Evolutionary conservation across 176 grass and related monocot species (phyloP).

Genomic region (Hordeum vulgare): MorexV3_pseudomolecules_assembly NC_058521.1:490789876-490790375

Average conservation of each 20-base stretch:
- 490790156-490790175: neutral
- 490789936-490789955: neutral
- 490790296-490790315: neutral
- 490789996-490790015: neutral
- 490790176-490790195: neutral
- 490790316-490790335: conserved; percentile 17
- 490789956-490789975: neutral
- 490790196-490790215: conserved; percentile 4
- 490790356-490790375: neutral
- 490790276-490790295: conserved; percentile 13
- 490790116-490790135: neutral
- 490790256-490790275: neutral
- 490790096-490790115: neutral
- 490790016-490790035: neutral
- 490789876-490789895: neutral
- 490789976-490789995: neutral
- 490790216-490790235: conserved; percentile 9
- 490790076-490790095: neutral
- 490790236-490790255: neutral
- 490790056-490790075: neutral
- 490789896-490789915: neutral
- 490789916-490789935: neutral
- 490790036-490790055: neutral
- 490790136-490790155: neutral
- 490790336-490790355: neutral